Conservation (phyloP, 768 basidiomycete species). For the Phlebiopsis gigantea region DNA sequence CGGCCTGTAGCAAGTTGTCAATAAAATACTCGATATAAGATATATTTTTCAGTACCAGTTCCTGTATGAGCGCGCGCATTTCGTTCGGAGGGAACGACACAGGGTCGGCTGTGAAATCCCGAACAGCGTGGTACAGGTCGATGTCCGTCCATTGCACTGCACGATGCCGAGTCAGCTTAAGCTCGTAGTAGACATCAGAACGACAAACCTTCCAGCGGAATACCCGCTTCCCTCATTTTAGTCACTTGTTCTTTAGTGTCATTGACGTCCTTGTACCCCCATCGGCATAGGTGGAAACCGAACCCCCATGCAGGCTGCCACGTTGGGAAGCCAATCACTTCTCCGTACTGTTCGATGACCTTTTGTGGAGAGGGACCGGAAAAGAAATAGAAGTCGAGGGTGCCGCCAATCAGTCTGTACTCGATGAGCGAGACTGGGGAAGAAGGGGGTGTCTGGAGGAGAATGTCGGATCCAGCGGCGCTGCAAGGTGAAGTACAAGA, state of each 20-base stretch:
- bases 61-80: slow-evolving; percentile 46
- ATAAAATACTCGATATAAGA: neutral
- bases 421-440: slow-evolving; percentile 57
- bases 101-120: slow-evolving; percentile 69
- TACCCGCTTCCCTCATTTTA: slow-evolving; percentile 59
- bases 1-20: slow-evolving; percentile 22
- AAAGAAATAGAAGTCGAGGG: slow-evolving; percentile 76
- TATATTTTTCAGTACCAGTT: slow-evolving; percentile 54
- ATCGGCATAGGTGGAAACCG: slow-evolving; percentile 72
- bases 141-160: slow-evolving; percentile 78
- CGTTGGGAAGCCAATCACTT: slow-evolving; percentile 59
- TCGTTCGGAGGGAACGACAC: slow-evolving; percentile 55
- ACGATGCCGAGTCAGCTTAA: neutral
- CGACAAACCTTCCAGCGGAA: slow-evolving; percentile 65
- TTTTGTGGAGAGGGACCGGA: slow-evolving; percentile 41
- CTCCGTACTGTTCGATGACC: slow-evolving; percentile 69
- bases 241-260: slow-evolving; percentile 51
- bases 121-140: slow-evolving; percentile 62
- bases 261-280: slow-evolving; percentile 49
- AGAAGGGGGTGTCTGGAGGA: slow-evolving; percentile 54
- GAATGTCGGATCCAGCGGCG: slow-evolving; percentile 65
- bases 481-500: slow-evolving; percentile 27
- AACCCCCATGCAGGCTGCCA: slow-evolving; percentile 76
- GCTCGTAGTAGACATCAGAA: neutral
- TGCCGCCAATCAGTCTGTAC: slow-evolving; percentile 72